phyloP scores from a whole-genome alignment of 768 basidiomycete species.

The Grammothele lineata region DNA sequence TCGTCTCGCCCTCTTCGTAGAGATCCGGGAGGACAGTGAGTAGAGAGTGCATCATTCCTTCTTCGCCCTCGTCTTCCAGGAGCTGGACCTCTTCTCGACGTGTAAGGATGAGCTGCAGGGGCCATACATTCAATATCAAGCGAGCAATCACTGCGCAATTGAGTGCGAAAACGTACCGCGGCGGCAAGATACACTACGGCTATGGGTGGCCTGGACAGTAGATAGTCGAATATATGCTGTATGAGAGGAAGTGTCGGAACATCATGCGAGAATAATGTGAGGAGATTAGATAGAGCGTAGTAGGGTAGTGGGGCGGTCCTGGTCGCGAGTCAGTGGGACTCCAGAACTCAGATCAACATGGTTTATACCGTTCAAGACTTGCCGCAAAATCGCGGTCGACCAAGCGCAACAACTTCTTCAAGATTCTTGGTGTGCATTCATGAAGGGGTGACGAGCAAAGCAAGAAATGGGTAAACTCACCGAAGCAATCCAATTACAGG shows the following conservation, averaged over 20 bases:
- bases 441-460: background rate
- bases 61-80: constrained; percentile 67
- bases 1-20: constrained; percentile 35
- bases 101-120: constrained; percentile 59
- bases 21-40: constrained; percentile 63
- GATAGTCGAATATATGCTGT: constrained; percentile 89
- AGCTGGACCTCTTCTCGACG: constrained; percentile 63
- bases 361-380: constrained; percentile 66
- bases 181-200: constrained; percentile 77
- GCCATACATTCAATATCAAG: no score
- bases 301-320: constrained; percentile 81
- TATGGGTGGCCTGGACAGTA: constrained; percentile 80
- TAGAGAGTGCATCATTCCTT: constrained; percentile 78
- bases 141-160: no score
- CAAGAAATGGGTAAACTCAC: constrained; percentile 29
- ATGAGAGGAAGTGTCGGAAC: constrained; percentile 85
- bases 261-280: constrained; percentile 92
- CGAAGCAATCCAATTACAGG: constrained; percentile 79
- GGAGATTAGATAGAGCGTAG: constrained; percentile 83
- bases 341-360: background rate
- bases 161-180: constrained; percentile 59
- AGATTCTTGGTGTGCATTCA: background rate
- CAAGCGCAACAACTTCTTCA: constrained; percentile 62
- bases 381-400: constrained; percentile 67
- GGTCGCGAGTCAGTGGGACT: background rate